phyloP scores from a whole-genome alignment of 2,329 filamentous ascomycete species.

The Phialophora tarda region DNA sequence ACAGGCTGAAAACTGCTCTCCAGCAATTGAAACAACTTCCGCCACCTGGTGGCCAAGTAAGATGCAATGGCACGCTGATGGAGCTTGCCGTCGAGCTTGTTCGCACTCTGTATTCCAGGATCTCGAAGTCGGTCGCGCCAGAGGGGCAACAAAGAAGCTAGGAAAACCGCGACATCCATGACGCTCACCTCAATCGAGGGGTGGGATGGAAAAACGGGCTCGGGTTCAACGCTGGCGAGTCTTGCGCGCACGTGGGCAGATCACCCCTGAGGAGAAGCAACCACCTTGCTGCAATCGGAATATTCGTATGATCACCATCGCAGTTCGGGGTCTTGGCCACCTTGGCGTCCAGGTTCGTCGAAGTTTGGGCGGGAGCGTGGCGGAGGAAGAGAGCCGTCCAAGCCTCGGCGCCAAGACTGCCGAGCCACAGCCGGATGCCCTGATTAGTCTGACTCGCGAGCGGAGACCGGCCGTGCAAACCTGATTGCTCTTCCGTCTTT shows the following conservation, averaged over 20 bases:
- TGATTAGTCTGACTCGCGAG: neutral
- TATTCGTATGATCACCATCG: neutral
- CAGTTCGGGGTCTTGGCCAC: neutral
- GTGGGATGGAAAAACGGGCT: neutral
- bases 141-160: neutral
- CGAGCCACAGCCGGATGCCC: neutral
- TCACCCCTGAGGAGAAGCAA: neutral
- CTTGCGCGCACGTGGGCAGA: neutral
- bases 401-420: neutral
- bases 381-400: too few relatives aligned
- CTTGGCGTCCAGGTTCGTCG: neutral
- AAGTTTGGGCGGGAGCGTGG: neutral
- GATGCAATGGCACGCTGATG: neutral
- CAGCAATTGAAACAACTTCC: too few relatives aligned
- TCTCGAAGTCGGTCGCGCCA: neutral
- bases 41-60: neutral
- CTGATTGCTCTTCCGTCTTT: neutral
- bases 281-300: neutral
- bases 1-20: too few relatives aligned
- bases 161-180: neutral
- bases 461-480: neutral
- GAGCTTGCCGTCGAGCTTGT: neutral
- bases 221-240: too few relatives aligned
- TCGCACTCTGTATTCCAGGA: neutral
- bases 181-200: neutral